Evolutionary conservation across 2,329 filamentous ascomycete species (phyloP).

Genomic region (Colletotrichum plurivorum): DNA sequence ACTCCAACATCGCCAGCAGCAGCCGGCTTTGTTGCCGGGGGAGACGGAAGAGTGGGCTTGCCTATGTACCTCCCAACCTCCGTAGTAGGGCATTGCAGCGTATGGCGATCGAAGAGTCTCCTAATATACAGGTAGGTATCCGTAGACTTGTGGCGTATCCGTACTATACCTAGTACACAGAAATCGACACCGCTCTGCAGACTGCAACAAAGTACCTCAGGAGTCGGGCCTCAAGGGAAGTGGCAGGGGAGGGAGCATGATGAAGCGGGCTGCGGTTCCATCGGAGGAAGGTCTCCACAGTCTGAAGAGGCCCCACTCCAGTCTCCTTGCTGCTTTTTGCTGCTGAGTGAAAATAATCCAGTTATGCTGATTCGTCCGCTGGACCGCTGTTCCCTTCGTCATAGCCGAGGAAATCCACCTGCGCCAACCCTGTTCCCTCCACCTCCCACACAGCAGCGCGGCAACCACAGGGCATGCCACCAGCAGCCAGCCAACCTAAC

Average conservation of each 20-base stretch:
- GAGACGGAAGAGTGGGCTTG: not conserved
- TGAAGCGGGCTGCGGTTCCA: constrained; percentile 13
- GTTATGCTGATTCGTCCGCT: constrained; percentile 38
- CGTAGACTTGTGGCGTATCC: too few relatives aligned
- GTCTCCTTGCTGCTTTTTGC: constrained; percentile 27
- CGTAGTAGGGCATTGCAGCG: not conserved
- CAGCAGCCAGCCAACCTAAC: not conserved
- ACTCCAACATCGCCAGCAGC: not conserved
- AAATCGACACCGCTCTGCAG: not conserved
- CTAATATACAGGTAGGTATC: not conserved
- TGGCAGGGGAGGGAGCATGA: constrained; percentile 8
- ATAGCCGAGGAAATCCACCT: constrained; percentile 41
- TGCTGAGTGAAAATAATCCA: constrained; percentile 42
- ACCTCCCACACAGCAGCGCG: constrained; percentile 33
- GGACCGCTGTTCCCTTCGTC: constrained; percentile 42
- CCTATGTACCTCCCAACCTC: too few relatives aligned
- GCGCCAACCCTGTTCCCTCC: constrained; percentile 32
- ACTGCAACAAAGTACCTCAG: constrained; percentile 8
- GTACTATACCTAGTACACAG: too few relatives aligned
- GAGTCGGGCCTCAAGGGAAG: not conserved
- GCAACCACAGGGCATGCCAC: constrained; percentile 20
- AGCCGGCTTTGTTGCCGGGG: constrained; percentile 6
- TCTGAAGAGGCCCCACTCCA: constrained; percentile 22
- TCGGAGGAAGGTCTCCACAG: constrained; percentile 7
- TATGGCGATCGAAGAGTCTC: not conserved